Conservation (phyloP, 768 basidiomycete species). For the Serpula lacrymans region DNA sequence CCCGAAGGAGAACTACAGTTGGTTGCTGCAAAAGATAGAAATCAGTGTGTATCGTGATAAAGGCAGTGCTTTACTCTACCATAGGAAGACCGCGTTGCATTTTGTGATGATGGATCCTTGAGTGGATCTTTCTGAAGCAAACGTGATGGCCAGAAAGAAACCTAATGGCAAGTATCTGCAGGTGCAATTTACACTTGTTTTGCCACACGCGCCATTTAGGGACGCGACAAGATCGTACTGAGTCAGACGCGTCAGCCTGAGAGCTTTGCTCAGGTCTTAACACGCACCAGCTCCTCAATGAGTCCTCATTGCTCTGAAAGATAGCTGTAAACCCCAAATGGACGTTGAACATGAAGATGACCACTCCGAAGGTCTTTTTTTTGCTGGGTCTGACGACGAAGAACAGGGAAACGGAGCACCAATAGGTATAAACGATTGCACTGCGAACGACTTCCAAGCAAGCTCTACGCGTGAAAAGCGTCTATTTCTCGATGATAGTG, state of each 20-base stretch:
- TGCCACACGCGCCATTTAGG: too few relatives aligned
- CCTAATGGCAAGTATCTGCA: conserved; percentile 3
- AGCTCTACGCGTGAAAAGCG: conserved; percentile 23
- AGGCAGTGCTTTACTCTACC: conserved; percentile 37
- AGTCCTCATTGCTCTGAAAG: too few relatives aligned
- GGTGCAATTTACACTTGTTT: conserved; percentile 21
- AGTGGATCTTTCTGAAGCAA: too few relatives aligned
- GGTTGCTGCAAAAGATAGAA: conserved; percentile 74
- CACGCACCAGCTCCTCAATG: too few relatives aligned
- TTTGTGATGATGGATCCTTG: conserved; percentile 34
- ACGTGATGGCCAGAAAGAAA: conserved; percentile 7
- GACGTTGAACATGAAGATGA: too few relatives aligned
- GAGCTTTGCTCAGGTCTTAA: too few relatives aligned
- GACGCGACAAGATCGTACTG: too few relatives aligned
- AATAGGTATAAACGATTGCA: conserved; percentile 12
- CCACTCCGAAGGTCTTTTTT: conserved; percentile 52
- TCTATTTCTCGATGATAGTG: conserved; percentile 42
- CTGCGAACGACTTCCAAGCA: conserved; percentile 3
- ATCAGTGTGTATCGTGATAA: conserved; percentile 10
- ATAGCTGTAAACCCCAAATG: too few relatives aligned
- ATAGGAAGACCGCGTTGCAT: conserved; percentile 86
- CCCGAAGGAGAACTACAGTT: conserved; percentile 91
- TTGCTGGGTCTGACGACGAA: conserved; percentile 56
- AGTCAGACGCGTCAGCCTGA: too few relatives aligned
- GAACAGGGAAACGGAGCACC: conserved; percentile 16